phyloP scores from a whole-genome alignment of 176 grass and related monocot genomes.

The Elaeis guineensis region DNA sequence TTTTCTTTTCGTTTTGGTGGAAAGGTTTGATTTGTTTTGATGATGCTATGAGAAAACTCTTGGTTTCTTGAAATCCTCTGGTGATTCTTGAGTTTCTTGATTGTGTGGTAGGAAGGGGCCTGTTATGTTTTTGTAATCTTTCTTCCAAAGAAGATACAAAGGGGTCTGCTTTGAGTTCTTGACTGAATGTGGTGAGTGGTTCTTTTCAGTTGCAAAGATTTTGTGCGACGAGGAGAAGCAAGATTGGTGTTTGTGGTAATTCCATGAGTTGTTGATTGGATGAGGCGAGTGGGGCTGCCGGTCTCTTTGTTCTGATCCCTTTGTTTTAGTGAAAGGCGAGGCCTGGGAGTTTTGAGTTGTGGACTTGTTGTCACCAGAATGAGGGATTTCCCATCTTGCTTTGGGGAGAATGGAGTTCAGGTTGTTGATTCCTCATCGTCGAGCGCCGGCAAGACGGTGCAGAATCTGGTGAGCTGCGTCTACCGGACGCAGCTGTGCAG shows the following conservation, averaged over 20 bases:
- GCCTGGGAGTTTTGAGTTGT: neutral
- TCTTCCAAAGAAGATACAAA: too few species aligned
- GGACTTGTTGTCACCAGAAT: neutral
- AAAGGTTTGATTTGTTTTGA: too few species aligned
- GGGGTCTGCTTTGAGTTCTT: too few species aligned
- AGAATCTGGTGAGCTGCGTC: conserved; percentile 7
- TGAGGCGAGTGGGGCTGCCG: neutral
- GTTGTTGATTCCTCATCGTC: conserved; percentile 1
- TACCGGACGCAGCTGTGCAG: neutral
- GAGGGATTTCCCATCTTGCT: conserved; percentile 17
- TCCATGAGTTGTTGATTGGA: neutral
- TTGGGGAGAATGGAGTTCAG: conserved; percentile 9
- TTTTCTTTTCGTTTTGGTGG: too few species aligned
- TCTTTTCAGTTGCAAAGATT: neutral
- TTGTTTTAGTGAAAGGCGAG: too few species aligned
- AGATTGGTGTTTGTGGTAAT: neutral
- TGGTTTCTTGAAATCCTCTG: too few species aligned
- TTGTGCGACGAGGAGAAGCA: neutral
- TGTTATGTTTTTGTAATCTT: too few species aligned
- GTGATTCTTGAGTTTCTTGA: neutral
- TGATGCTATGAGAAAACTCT: too few species aligned
- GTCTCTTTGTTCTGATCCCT: too few species aligned
- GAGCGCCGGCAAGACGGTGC: neutral
- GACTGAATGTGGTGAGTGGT: too few species aligned
- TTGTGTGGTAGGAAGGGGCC: too few species aligned